Conservation (phyloP, 495 filamentous ascomycete genomes). For the Talaromyces stipitatus region DNA sequence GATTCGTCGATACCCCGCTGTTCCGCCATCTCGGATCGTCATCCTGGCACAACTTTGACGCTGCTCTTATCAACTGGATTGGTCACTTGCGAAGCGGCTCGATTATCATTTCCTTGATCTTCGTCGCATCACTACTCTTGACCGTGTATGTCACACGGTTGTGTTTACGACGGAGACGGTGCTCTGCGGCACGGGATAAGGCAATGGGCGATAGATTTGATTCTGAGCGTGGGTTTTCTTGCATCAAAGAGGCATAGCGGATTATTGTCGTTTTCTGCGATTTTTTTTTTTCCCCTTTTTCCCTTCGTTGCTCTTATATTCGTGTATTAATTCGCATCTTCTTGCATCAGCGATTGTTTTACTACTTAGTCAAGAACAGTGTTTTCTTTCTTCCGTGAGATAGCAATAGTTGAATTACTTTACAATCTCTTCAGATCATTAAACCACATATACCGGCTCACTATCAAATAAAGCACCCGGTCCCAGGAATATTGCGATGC, state of each 20-base stretch:
- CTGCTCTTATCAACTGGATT: constrained; percentile 8
- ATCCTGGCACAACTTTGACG: constrained; percentile 38
- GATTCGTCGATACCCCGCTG: constrained; percentile 32
- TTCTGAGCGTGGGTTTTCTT: background rate
- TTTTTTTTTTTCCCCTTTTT: background rate
- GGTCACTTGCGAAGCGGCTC: background rate
- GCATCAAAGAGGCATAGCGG: background rate
- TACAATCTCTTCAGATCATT: constrained; percentile 28
- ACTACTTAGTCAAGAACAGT: background rate
- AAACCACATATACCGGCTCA: constrained; percentile 37
- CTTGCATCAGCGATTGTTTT: background rate
- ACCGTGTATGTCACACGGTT: background rate
- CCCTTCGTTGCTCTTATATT: background rate
- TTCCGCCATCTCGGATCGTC: constrained; percentile 39
- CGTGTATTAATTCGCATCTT: background rate
- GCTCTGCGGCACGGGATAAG: background rate
- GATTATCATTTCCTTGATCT: background rate
- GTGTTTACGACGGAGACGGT: background rate
- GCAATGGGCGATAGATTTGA: background rate
- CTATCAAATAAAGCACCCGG: constrained; percentile 31
- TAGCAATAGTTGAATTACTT: too few species aligned
- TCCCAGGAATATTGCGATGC: constrained; percentile 35
- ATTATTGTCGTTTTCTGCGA: background rate
- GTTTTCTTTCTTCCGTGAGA: too few species aligned
- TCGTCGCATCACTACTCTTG: background rate